Evolutionary conservation across 768 basidiomycete genomes (phyloP), one percentile per base, ranked within the genome.

Genomic region (Russula sp.): DNA sequence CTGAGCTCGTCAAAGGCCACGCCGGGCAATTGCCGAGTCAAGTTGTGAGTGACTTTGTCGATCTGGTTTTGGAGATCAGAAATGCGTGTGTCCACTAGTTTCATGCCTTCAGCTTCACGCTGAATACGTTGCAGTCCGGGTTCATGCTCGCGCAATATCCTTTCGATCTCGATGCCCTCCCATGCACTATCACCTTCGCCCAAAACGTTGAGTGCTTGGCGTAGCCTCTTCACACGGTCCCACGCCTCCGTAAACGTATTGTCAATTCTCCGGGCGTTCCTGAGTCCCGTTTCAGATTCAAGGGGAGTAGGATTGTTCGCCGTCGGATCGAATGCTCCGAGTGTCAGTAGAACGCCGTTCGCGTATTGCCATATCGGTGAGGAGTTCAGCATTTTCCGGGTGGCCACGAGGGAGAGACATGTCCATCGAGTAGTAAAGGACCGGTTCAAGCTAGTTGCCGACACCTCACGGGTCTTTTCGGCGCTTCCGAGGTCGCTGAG

Each of bases 351-450:
- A 7, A 22, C 22, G 1, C 13, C 35, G 1, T 7, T 10, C 35
- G 55, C 65, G 41, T 11, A 46, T 14, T 22, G 2, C 39, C 29
- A 10, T n/a, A 45, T 32, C 14, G 46, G 29, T 16, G 11, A 2
- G 2, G 16, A 14, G 7, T 41, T 29, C 6, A 63, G 42, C 58
- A 57, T 45, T 43, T 59, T 36, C 20, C 51, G 55, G 11, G 41
- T 60, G 47, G 54, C 51, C 36, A 66, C 38, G 29, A 63, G 46
- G 2, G 65, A 50, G 38, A 66, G 62, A 48, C 61, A 60, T 36
- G 55, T 66, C 65, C 65, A 66, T 6, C 58, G 58, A 22, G n/a
- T 51, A 0, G 55, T 42, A 20, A 66, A 66, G n/a, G 56, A 50
- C 25, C 39, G 25, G 16, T 66, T 58, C 45, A 43, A 48, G 35